Evolutionary conservation across 139 green algal genomes (phyloP), one percentile per base, ranked within the genome.

Genomic region (Chlorella sp.): DNA sequence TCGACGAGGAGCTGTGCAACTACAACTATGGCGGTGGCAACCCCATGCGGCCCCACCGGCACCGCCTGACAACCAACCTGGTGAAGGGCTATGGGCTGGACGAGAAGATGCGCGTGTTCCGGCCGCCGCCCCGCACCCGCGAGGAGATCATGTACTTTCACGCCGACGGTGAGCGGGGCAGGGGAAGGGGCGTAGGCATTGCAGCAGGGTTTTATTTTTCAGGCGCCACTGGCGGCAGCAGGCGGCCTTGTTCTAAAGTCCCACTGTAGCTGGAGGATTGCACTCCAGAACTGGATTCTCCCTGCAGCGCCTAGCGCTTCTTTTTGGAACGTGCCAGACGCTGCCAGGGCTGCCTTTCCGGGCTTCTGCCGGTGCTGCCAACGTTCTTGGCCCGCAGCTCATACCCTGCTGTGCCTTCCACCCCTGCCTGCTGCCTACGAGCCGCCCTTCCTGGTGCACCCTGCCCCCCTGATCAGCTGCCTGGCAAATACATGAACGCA

Each of bases 1-100:
- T 88, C 18, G 84, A 88, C 26, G 84, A 89, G 83, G 83, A 94
- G 91, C 73, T 92, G 82, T 88, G 79, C 69, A 92, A 94, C 89
- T 94, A 93, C 90, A 95, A 93, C 77, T 96, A 95, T 90, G 94
- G 94, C 84, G 94, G 93, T 60, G 93, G 92, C 89, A 98, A 99
- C 90, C 97, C 97, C 21, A 99, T 98, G 97, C 94, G 97, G 3
- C 98, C 98, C 5, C 98, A 99, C 94, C 93, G 98, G 18, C 96
- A 98, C 40, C 95, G 97, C 34, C 96, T 99, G 91, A 98, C 97
- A n/a, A 97, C 98, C 89, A 97, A 95, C 69, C 94, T 99, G 64
- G 94, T 99, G 42, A 89, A 97, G 57, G 96, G 97, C 88, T 99
- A 99, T 91, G 95, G 95, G 26, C 89, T 99, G 42, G 92, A 95